These are phyloP conservation scores for Parathielavia appendiculata DNA, from an alignment of 495 filamentous ascomycete species.

Conservation along the genomic window DNA sequence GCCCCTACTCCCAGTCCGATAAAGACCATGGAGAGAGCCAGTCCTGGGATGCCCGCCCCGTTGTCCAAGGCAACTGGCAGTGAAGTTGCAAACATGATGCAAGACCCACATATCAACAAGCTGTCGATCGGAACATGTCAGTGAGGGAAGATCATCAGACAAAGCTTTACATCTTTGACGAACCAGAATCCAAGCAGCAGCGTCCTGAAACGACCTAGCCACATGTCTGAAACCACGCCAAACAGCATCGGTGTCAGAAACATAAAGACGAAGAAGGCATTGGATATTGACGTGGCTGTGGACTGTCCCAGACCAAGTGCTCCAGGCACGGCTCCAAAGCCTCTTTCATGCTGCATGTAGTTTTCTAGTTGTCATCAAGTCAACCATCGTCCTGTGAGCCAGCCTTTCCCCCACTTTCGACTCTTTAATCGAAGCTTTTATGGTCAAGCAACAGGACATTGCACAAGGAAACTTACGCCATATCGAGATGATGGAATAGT, in stretches of 20 bases:
- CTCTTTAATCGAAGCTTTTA: no score
- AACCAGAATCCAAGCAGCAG: conserved; percentile 24
- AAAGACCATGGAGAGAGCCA: conserved; percentile 38
- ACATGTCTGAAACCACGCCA: conserved; percentile 32
- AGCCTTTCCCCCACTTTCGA: no score
- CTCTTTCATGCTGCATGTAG: conserved; percentile 25
- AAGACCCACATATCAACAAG: conserved; percentile 33
- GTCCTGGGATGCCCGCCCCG: conserved; percentile 41
- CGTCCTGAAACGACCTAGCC: conserved; percentile 31
- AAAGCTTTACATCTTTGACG: conserved; percentile 12
- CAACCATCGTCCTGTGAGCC: background rate
- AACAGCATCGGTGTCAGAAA: conserved; percentile 28
- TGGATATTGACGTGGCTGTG: conserved; percentile 45
- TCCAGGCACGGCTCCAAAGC: conserved; percentile 27
- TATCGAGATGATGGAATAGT: conserved; percentile 22
- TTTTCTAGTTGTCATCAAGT: conserved; percentile 19
- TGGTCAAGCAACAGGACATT: background rate
- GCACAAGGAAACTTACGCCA: conserved; percentile 17
- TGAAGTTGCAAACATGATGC: conserved; percentile 47
- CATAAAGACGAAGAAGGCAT: conserved; percentile 49
- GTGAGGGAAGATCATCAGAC: background rate
- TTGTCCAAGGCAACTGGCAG: conserved; percentile 45
- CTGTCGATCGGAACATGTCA: conserved; percentile 38
- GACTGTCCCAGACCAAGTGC: conserved; percentile 41
- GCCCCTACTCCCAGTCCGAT: conserved; percentile 49